Evolutionary conservation across 1,139 yeast species (phyloP), one percentile per base, ranked within the genome.

Genomic region (Saccharomyces hybrid): DNA sequence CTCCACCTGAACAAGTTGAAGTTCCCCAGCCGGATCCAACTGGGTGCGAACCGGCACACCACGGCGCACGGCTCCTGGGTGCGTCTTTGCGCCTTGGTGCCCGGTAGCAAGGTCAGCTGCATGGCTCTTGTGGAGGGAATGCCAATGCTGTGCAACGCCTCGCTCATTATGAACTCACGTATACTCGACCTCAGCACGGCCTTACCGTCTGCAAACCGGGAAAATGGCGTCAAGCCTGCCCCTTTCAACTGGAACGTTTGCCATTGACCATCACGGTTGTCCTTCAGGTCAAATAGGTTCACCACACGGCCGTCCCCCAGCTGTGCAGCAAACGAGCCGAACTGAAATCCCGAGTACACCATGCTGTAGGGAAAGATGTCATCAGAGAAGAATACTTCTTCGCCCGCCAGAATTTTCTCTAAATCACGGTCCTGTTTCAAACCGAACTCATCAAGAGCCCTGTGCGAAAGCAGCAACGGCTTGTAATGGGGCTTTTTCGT

Each of bases 241-340:
- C 99, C 99, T 71, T 91, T 93, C 58, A 91, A 71, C 71, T 93
- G 98, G 2, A 91, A 58, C 9, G 68, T 58, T 50, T 68, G 70
- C 49, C 44, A 55, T 1, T 54, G 56, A 4, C 72, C 72, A 0
- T 73, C 66, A 4, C 25, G 7, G 2, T 58, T 63, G 52, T 75
- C 77, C 4, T 77, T 76, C 0, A 86, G 72, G 59, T 88, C 95
- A 71, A 91, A 90, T 50, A 93, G 72, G 64, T 86, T 88, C 7
- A 84, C 78, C 2, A 90, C 97, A 58, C 99, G 75, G 0, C 99
- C 99, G 68, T 93, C 99, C 4, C 99, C 99, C 59, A 93, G 74
- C 69, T 93, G 99, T 1, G 98, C 98, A 0, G 98, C 97, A 82
- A 93, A 93, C 61, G 80, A 83, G 2, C 99, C 98, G 74, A 93